Percentiles rank a stretch among this genome's conserved stretches.
Evolutionary conservation across 1,284 basidiomycete species (phyloP).

Genomic region (Cutaneotrichosporon cutaneum): DNA sequence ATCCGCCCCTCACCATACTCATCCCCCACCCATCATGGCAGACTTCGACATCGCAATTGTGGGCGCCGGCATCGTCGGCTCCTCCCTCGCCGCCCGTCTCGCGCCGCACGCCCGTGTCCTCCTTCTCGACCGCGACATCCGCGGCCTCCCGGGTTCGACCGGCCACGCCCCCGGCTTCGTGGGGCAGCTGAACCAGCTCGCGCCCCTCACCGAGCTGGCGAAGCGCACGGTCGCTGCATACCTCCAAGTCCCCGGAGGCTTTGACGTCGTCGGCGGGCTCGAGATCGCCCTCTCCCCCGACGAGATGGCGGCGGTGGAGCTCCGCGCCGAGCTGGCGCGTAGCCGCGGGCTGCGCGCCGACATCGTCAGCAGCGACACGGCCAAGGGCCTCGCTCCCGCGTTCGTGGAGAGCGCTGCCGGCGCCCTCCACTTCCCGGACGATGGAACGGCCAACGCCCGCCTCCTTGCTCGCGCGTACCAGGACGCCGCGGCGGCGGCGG

Average conservation of each 20-base stretch:
- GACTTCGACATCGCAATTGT: slow-evolving; percentile 34
- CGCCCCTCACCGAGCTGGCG: slow-evolving; percentile 30
- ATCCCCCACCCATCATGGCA: neutral
- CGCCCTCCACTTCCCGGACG: slow-evolving; percentile 20
- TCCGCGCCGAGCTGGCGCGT: slow-evolving; percentile 15
- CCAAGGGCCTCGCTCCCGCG: slow-evolving; percentile 16
- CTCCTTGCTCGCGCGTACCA: slow-evolving; percentile 21
- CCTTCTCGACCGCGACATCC: slow-evolving; percentile 50
- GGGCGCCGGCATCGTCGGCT: slow-evolving; percentile 35
- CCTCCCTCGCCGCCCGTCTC: slow-evolving; percentile 48
- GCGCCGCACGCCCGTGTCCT: slow-evolving; percentile 56
- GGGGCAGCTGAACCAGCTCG: slow-evolving; percentile 28
- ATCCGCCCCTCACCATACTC: neutral
- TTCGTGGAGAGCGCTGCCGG: slow-evolving; percentile 18
- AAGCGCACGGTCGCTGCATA: slow-evolving; percentile 26
- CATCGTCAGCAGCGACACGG: slow-evolving; percentile 17
- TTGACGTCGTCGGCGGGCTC: slow-evolving; percentile 28
- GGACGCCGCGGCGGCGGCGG: slow-evolving; percentile 15
- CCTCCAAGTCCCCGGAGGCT: slow-evolving; percentile 19
- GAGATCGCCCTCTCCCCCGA: slow-evolving; percentile 16
- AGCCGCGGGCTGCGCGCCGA: slow-evolving; percentile 14
- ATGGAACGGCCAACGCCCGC: slow-evolving; percentile 30
- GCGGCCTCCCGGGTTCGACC: slow-evolving; percentile 30
- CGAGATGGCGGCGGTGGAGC: neutral
- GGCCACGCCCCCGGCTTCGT: slow-evolving; percentile 39